Evolutionary conservation across 73 alveolate genomes (phyloP), one percentile per base, ranked within the genome.

Genomic region (Breviolum minutum): DNA sequence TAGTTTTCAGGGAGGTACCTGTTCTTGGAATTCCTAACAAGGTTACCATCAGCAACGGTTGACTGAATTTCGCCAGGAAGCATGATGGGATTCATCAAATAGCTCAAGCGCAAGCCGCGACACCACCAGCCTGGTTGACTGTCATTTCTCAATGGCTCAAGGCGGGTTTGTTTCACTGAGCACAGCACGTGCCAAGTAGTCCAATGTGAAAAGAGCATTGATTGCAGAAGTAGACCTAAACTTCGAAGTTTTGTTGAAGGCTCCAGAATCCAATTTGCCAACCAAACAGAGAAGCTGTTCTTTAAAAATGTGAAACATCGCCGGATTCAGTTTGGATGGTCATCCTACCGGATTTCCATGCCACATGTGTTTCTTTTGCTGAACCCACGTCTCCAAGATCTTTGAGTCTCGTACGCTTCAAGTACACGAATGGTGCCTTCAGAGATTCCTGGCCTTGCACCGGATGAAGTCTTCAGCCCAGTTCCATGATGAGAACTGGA

Each of bases 371-470:
- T 68, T 14, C 4, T 14, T 14, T 14, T 22, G n/a, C 77, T 14
- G 77, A 68, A 68, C 24, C 24, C 77, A 14, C 24, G 2, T 68
- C 24, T 68, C 4, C n/a, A 22, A 68, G 24, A 68, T 14, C 77
- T 68, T 68, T 14, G 16, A 27, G 86, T 9, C 30, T 48, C 66
- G 29, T 66, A 48, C 98, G 98, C 98, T n/a, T 80, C 89, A 29
- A 92, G 90, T 30, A 92, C 98, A 5, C 98, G 98, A 68, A 73
- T 27, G 30, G 98, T 92, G 90, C 98, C 98, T 84, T 92, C 98
- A 24, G 91, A 40, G 61, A 92, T 54, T 48, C 98, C 98, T 40
- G 98, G 98, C 98, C 98, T 92, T 10, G 62, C 20, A 29, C 1
- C 1, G 4, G 24, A 68, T 68, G 3, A 0, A 68, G 4, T 22